A percentile compares a stretch with the other conserved stretches of the same genome.
phyloP scores from a whole-genome alignment of 2,329 filamentous ascomycete genomes.

The Ceratocystis colombiana region DNA sequence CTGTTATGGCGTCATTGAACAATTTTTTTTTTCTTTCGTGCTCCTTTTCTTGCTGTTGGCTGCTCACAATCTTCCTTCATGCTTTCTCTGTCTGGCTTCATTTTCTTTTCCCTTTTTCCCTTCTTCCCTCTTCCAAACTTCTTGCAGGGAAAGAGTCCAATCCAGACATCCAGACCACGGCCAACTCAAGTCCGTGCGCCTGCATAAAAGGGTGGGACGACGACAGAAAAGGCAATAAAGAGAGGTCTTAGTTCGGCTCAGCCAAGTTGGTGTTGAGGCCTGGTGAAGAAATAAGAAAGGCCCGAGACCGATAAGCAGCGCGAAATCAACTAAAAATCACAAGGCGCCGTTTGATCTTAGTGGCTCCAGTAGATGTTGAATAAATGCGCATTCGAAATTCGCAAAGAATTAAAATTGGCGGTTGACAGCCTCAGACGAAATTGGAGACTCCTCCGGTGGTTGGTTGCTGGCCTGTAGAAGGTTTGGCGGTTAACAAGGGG shows the following conservation, averaged over 20 bases:
- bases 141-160: no score
- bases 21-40: conserved; percentile 8
- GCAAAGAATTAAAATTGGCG: neutral
- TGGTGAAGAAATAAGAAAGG: neutral
- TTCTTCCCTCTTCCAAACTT: neutral
- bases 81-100: neutral
- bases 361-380: no score
- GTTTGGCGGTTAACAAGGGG: no score
- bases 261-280: neutral
- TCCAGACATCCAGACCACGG: neutral
- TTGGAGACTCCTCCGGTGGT: neutral
- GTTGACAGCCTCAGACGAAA: neutral
- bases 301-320: conserved; percentile 9
- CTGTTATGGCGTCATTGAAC: conserved; percentile 17
- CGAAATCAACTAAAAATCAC: neutral
- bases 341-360: neutral
- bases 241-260: neutral
- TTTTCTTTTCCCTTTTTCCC: neutral
- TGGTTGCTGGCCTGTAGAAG: neutral
- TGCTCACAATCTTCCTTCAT: neutral
- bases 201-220: conserved; percentile 4
- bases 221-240: neutral
- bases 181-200: conserved; percentile 1
- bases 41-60: neutral
- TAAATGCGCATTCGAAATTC: neutral